A percentile compares a stretch with the other conserved stretches of the same genome.
Evolutionary conservation across 495 filamentous ascomycete genomes (phyloP).

Genomic region (Talaromyces nanjingensis): DNA sequence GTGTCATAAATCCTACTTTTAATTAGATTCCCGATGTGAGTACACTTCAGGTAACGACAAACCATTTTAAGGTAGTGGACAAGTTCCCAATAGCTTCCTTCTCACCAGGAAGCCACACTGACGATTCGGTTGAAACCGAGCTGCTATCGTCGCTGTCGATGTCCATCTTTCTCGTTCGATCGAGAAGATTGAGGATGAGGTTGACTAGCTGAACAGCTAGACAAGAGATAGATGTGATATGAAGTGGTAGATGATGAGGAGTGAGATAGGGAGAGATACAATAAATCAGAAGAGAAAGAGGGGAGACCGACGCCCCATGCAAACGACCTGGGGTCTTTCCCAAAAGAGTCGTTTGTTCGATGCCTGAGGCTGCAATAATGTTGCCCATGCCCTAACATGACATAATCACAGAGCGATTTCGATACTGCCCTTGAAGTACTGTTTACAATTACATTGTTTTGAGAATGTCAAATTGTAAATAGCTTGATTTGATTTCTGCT

Average conservation of each 20-base stretch:
- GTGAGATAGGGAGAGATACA: not conserved
- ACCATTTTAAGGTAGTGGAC: too few species aligned
- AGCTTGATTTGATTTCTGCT: not conserved
- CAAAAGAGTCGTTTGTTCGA: not conserved
- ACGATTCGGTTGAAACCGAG: too few species aligned
- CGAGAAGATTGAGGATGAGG: not conserved
- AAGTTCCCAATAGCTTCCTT: too few species aligned
- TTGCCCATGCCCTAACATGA: not conserved
- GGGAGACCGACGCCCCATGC: too few species aligned
- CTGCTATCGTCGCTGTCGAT: too few species aligned
- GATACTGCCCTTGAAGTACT: not conserved
- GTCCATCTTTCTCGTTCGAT: too few species aligned
- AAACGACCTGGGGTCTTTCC: not conserved
- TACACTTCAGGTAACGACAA: too few species aligned
- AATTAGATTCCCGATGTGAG: too few species aligned
- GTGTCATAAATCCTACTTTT: too few species aligned
- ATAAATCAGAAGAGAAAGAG: too few species aligned
- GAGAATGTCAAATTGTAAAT: not conserved
- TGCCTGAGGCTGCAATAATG: not conserved
- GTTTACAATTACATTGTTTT: not conserved
- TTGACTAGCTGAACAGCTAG: too few species aligned
- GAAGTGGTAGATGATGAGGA: not conserved
- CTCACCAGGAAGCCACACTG: too few species aligned
- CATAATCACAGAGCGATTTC: not conserved
- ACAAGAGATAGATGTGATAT: not conserved